These are phyloP conservation scores for Talaromyces islandicus DNA, from an alignment of 2,329 filamentous ascomycete genomes.

Conservation along the genomic window DNA sequence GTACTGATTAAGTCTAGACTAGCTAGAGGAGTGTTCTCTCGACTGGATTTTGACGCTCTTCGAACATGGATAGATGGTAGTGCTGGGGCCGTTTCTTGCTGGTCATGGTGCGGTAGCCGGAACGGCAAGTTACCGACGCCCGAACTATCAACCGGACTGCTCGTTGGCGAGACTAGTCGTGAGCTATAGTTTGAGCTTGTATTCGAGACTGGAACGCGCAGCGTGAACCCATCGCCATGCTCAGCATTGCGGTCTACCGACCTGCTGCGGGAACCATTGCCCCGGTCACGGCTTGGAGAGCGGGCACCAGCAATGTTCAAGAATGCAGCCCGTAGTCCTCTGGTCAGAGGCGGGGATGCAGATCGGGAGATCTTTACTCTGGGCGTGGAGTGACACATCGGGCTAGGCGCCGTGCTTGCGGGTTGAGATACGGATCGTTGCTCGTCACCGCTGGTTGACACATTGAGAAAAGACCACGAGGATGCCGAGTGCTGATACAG, in stretches of 20 bases:
- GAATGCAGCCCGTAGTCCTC: constrained; percentile 32
- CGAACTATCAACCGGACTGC: neutral
- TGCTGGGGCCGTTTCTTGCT: constrained; percentile 4
- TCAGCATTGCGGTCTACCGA: constrained; percentile 5
- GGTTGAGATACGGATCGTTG: constrained; percentile 31
- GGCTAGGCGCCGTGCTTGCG: constrained; percentile 17
- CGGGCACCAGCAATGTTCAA: constrained; percentile 25
- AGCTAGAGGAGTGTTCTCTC: constrained; percentile 15
- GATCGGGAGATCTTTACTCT: constrained; percentile 29
- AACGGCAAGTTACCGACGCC: constrained; percentile 12
- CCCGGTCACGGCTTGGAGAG: constrained; percentile 14
- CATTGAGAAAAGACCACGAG: constrained; percentile 19
- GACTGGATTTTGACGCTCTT: constrained; percentile 27
- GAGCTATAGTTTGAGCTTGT: constrained; percentile 11
- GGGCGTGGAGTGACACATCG: constrained; percentile 17
- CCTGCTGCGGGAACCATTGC: neutral
- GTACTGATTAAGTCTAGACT: neutral
- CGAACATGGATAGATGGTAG: constrained; percentile 31
- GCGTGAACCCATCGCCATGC: neutral
- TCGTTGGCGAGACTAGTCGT: constrained; percentile 7
- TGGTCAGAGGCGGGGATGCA: constrained; percentile 30
- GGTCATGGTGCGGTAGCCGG: constrained; percentile 14
- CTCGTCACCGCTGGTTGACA: constrained; percentile 21
- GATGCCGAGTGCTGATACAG: constrained; percentile 17
- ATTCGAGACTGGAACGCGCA: constrained; percentile 1